Base-by-base conservation (phyloP, 2,329 filamentous ascomycete species). In the Penicillium sp. region DNA sequence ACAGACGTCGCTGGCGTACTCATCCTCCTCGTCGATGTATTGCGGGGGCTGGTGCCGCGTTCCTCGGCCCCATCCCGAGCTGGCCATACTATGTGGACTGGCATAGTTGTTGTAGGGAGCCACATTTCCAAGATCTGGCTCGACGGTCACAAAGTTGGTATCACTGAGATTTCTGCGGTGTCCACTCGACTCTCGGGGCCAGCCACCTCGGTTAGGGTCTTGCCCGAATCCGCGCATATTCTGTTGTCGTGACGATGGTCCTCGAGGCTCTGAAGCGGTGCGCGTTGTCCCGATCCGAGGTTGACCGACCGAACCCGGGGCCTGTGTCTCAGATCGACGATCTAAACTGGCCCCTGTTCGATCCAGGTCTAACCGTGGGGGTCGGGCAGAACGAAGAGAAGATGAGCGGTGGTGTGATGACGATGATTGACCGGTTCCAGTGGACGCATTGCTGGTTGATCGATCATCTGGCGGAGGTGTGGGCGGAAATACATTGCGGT, bases 391-490 rank as follows among this genome's bases (percentile, higher is more conserved):
- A 45, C 71, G 64, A 48, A 72, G 66, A 32, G 72, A 75, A 16
- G 69, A 66, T 14, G 71, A 66, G 35, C 75, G 67, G 10, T 47
- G 37, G 18, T 52, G 51, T 14, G 41, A 22, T 22, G 18, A 42
- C 13, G 41, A n/a, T n/a, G n/a, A 44, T 1, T 46, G 39, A 17
- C 33, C 32, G 12, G 36, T 54, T 64, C 42, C 44, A 45, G 48
- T 45, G 42, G 62, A 56, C 29, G 51, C 56, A 26, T 52, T 55
- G 35, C 50, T 61, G 11, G 52, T 64, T 55, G 82, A 83, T 51
- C 95, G 88, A 45, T 78, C 77, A 70, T 98, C 92, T 4, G 92
- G 92, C 5, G 92, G 92, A 27, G 92, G 92, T n/a, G 92, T 96
- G n/a, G 92, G 92, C 12, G 92, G 92, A 69, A 96, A 95, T 46